Evolutionary conservation across 768 basidiomycete genomes (phyloP), one percentile per base, ranked within the genome.

Genomic region (Sistotremastrum niveocremeum): DNA sequence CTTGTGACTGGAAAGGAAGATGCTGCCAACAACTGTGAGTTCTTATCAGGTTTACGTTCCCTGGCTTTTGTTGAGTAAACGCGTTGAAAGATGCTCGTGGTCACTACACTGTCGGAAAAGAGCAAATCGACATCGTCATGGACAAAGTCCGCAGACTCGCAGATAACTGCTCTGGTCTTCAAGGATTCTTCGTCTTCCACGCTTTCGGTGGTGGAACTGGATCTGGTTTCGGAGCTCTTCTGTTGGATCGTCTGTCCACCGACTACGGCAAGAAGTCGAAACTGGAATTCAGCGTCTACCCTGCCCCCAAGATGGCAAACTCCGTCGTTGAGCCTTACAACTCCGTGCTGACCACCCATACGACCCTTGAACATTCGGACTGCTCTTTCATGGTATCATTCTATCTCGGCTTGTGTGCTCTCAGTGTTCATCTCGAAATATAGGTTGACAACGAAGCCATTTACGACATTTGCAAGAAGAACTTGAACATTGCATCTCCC

Each of bases 141-240:
- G 95, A 99, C 69, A 93, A 88, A 66, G 72, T 98, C 55, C 87
- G 95, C 62, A 84, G 88, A 55, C 79, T 99, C 51, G 88, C 93
- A 44, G 95, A 99, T 68, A 95, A 95, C 70, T 98, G 94, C 70
- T 78, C 80, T 42, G 95, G 95, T 62, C 81, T 99, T 39, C 95
- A 99, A 68, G 95, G 95, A 58, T 99, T 99, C 80, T 98, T 98
- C 61, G 88, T 98, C 60, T 98, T 98, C 80, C 95, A 98, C 71
- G 98, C 95, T 12, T 98, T 99, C 62, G 95, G 95, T 62, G 95
- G 95, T 61, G 95, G 95, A 65, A 98, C 95, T 61, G 95, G 95
- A 59, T 99, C 95, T 51, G 95, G 95, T 60, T 94, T 99, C 58
- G 95, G 95, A 62, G 94, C 95, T 49, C 84, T 99, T 56, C 75